A percentile compares a stretch with the other conserved stretches of the same genome.
Evolutionary conservation across 2,329 filamentous ascomycete genomes (phyloP).

Genomic region (Epichloe sibirici): DNA sequence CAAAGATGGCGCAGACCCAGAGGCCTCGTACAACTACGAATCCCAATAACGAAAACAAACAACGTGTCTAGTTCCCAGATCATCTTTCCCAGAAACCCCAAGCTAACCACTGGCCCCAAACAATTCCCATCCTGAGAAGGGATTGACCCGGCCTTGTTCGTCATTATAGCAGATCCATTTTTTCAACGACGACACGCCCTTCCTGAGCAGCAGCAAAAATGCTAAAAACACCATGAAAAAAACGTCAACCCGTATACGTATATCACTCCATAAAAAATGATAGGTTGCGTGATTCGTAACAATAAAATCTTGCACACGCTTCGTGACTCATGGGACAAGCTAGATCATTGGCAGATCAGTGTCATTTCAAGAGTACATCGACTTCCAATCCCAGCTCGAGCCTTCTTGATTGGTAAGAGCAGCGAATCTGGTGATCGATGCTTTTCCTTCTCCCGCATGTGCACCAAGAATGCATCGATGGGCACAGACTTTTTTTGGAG

Average conservation of each 20-base stretch:
- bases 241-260: neutral
- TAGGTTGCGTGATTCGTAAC: neutral
- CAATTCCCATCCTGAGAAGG: neutral
- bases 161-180: constrained; percentile 1
- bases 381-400: neutral
- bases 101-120: neutral
- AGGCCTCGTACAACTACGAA: constrained; percentile 1
- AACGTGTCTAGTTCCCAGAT: constrained; percentile 1
- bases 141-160: neutral
- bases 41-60: neutral
- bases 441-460: neutral
- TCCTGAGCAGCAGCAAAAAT: neutral
- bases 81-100: neutral
- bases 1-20: neutral
- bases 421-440: neutral
- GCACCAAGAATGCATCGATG: neutral
- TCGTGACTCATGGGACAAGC: neutral
- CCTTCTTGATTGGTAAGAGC: neutral
- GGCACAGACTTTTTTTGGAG: neutral
- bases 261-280: neutral
- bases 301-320: neutral
- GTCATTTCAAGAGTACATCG: neutral
- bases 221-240: neutral
- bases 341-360: neutral
- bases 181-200: neutral